A percentile compares a stretch with the other conserved stretches of the same genome.
Conservation (phyloP, 768 basidiomycete species). For the Phaeotremella skinneri region DNA sequence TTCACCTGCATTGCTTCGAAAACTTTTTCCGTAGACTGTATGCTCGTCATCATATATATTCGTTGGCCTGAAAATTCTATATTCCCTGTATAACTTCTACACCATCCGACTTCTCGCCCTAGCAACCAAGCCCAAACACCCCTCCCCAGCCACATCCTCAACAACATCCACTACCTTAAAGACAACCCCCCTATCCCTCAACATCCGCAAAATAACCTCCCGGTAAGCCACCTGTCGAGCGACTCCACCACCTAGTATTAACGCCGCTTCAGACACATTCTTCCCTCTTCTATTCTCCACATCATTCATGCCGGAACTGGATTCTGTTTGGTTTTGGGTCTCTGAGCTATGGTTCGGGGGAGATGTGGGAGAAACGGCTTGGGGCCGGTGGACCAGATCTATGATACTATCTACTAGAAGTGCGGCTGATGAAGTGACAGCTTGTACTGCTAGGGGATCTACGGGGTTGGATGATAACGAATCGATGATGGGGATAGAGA, state of each 20-base stretch:
- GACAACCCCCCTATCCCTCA: constrained; percentile 17
- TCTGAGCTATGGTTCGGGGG: too few relatives aligned
- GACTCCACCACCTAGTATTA: constrained; percentile 37
- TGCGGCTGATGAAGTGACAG: constrained; percentile 15
- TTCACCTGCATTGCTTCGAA: too few relatives aligned
- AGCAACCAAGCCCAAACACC: constrained; percentile 24
- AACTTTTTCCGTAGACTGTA: too few relatives aligned
- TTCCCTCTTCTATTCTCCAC: neutral
- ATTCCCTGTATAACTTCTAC: too few relatives aligned
- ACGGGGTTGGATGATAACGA: constrained; percentile 12
- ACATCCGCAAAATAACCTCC: constrained; percentile 16
- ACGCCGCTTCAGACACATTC: constrained; percentile 16
- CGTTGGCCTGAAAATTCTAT: too few relatives aligned
- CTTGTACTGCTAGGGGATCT: constrained; percentile 19
- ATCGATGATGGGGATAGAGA: constrained; percentile 22
- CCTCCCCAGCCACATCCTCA: constrained; percentile 32
- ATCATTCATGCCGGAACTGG: neutral
- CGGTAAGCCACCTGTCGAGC: constrained; percentile 24
- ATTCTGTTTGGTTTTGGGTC: neutral
- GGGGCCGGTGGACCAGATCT: constrained; percentile 17
- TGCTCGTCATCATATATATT: too few relatives aligned
- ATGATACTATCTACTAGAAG: constrained; percentile 19
- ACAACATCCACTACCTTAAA: constrained; percentile 24
- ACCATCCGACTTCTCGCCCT: constrained; percentile 5
- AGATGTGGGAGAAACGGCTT: too few relatives aligned